Base-by-base conservation (phyloP, 768 basidiomycete genomes). In the Tricholoma matsutake region DNA sequence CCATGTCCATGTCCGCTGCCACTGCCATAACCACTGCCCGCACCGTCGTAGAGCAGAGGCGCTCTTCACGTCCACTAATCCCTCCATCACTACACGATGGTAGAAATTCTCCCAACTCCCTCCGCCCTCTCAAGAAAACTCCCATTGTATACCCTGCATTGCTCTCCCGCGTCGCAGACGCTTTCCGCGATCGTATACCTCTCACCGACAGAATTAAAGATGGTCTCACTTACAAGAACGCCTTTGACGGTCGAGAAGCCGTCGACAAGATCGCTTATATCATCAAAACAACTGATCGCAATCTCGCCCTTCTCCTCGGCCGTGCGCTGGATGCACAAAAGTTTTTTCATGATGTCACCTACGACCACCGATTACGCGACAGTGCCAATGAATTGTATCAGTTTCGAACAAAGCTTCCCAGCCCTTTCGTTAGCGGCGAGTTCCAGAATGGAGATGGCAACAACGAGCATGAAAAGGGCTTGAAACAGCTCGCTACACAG, bases 331-430 rank as follows among this genome's bases (percentile, higher is more conserved):
- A 98, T 69, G 91, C 96, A 8, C 97, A 98, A 73, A 98, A 98
- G 76, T 98, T 94, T 77, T 98, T 99, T 72, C 97, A 99, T 70
- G 97, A 98, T 69, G 97, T 99, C 65, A 98, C 97, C 8, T 99
- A 98, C 70, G 96, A 98, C 69, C 97, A 99, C 72, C 89, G 96
- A 13, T 72, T 99, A 60, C 80, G 97, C 55, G 97, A 98, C 74
- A 94, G 87, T 68, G 78, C 87, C 0, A 82, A 83, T 63, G 97
- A 99, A 75, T 75, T 99, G 31, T 99, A 98, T 74, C 95, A 96
- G 71, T 98, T 99, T 75, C 82, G 87, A 64, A 88, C 92, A 52
- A 86, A 88, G 68, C 71, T 97, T 39, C 84, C 88, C 5, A 93
- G 88, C 69, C 92, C 92, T 2, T 95, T 94, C 69, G 89, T 91